Percentiles rank a stretch among this genome's conserved stretches.
phyloP scores from a whole-genome alignment of 768 basidiomycete genomes.

The Lyophyllum decastes region DNA sequence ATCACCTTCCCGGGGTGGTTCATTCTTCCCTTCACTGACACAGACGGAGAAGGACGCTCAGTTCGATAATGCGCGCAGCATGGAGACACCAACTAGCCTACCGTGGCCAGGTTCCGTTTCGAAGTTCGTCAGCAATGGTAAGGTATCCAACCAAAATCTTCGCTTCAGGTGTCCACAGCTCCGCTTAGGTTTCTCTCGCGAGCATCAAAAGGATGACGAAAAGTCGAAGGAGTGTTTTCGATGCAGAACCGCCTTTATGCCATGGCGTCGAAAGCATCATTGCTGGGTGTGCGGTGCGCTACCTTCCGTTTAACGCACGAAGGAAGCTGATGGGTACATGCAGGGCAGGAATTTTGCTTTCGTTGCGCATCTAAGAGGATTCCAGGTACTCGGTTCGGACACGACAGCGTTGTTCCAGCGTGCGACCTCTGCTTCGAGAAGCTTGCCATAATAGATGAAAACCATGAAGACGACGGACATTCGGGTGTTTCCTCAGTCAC shows the following conservation, averaged over 20 bases:
- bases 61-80: slow-evolving; percentile 86
- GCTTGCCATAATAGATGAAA: slow-evolving; percentile 82
- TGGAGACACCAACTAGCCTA: slow-evolving; percentile 71
- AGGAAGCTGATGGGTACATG: neutral
- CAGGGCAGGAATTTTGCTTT: slow-evolving; percentile 96
- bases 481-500: slow-evolving; percentile 75
- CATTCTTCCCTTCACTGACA: slow-evolving; percentile 50
- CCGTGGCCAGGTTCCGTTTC: slow-evolving; percentile 84
- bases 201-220: slow-evolving; percentile 99
- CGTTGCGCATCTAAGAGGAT: slow-evolving; percentile 97
- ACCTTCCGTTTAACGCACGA: neutral
- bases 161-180: slow-evolving; percentile 6
- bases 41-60: slow-evolving; percentile 57
- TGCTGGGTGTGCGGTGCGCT: slow-evolving; percentile 91
- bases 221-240: slow-evolving; percentile 95
- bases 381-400: slow-evolving; percentile 89
- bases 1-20: slow-evolving; percentile 52
- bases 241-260: slow-evolving; percentile 91
- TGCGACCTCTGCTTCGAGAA: slow-evolving; percentile 96
- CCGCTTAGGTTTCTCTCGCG: slow-evolving; percentile 71
- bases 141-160: slow-evolving; percentile 14
- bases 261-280: slow-evolving; percentile 95
- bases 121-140: slow-evolving; percentile 91
- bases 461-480: slow-evolving; percentile 87
- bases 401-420: slow-evolving; percentile 90